Percentiles rank a stretch among this genome's conserved stretches.
These are phyloP conservation scores for Diaporthe citri DNA, from an alignment of 2,329 filamentous ascomycete species.

Conservation along the genomic window DNA sequence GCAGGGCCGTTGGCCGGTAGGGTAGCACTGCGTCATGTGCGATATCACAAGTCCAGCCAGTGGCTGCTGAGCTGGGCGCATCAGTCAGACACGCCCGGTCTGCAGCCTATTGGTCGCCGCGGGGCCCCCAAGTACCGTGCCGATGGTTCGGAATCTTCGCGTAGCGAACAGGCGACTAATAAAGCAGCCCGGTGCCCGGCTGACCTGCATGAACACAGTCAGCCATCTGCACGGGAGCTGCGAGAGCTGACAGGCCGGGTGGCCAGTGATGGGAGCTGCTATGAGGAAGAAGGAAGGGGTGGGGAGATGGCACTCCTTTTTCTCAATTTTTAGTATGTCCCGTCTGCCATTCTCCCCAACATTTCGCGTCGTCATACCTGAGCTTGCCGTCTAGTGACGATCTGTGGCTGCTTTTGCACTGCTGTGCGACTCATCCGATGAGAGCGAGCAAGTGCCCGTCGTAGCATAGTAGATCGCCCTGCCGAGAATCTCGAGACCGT, in stretches of 20 bases:
- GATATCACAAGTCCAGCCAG: conserved; percentile 18
- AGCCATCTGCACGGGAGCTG: conserved; percentile 27
- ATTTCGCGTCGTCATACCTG: conserved; percentile 20
- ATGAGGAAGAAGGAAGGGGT: conserved; percentile 11
- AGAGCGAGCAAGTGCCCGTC: background rate
- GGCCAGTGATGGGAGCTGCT: background rate
- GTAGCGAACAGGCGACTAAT: conserved; percentile 17
- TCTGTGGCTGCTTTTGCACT: conserved; percentile 4
- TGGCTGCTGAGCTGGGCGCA: background rate
- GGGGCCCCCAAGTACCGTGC: conserved; percentile 14
- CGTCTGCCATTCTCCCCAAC: conserved; percentile 11
- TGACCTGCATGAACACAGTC: conserved; percentile 32
- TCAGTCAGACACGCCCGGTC: conserved; percentile 12
- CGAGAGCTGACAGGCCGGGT: conserved; percentile 17
- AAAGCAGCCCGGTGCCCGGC: conserved; percentile 17
- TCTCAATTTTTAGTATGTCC: conserved; percentile 4
- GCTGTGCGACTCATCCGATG: conserved; percentile 27
- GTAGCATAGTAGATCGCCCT: background rate
- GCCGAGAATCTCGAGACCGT: conserved; percentile 7
- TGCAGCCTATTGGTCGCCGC: conserved; percentile 12
- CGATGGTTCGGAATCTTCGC: conserved; percentile 28
- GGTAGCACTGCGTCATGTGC: conserved; percentile 33
- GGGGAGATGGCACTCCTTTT: conserved; percentile 7
- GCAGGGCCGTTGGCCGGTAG: conserved; percentile 29
- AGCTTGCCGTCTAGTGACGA: conserved; percentile 21